Percentiles rank a stretch among this genome's conserved stretches.
Evolutionary conservation across 768 basidiomycete genomes (phyloP).

Genomic region (Podaxis pistillaris): DNA sequence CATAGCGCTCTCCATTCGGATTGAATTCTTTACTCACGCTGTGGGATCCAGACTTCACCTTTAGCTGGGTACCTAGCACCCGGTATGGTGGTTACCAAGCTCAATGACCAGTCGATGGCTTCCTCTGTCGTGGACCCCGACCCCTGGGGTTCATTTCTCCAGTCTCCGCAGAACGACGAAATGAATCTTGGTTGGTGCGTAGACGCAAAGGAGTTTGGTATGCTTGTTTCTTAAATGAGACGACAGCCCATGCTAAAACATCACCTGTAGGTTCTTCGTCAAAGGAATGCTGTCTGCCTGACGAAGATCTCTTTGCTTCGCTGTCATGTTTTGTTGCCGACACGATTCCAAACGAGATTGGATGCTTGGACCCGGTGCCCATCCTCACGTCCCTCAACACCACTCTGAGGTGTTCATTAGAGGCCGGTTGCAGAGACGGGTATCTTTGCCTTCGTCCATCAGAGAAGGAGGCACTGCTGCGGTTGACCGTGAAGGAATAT

Average conservation of each 20-base stretch:
- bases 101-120: constrained; percentile 62
- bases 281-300: constrained; percentile 20
- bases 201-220: constrained; percentile 8
- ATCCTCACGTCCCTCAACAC: constrained; percentile 38
- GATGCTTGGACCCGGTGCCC: constrained; percentile 58
- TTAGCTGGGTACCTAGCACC: constrained; percentile 52
- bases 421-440: constrained; percentile 31
- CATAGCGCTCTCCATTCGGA: constrained; percentile 23
- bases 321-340: constrained; percentile 32
- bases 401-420: constrained; percentile 39
- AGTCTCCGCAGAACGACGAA: constrained; percentile 21
- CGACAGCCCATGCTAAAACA: neutral
- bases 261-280: neutral
- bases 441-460: constrained; percentile 55
- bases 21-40: neutral
- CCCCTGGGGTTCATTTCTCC: constrained; percentile 17
- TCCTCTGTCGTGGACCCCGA: constrained; percentile 14
- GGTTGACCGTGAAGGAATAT: constrained; percentile 43
- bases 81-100: constrained; percentile 57
- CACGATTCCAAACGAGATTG: constrained; percentile 24
- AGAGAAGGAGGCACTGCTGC: constrained; percentile 48
- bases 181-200: constrained; percentile 18
- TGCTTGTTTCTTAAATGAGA: neutral
- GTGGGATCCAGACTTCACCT: constrained; percentile 54
- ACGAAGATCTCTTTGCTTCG: constrained; percentile 33